Evolutionary conservation across 495 filamentous ascomycete species (phyloP), one percentile per base, ranked within the genome.

Genomic region (Aspergillus affinis): DNA sequence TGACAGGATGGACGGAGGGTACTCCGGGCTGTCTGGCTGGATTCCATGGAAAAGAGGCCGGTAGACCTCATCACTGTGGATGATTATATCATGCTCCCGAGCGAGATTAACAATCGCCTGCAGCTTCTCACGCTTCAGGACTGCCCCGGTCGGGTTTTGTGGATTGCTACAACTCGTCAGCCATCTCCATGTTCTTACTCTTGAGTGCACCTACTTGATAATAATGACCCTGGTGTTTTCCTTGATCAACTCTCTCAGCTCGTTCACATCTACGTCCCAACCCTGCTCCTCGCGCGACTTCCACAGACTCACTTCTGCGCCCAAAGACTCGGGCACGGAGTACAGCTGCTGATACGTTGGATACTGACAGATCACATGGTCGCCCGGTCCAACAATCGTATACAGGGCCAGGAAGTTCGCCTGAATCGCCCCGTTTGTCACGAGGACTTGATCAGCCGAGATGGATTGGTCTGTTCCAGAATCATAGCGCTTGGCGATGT

Each of bases 281-380:
- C 78, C 75, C 36, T 87, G 77, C 20, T 85, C 78, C n/a, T 78
- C 75, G 51, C 77, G 78, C 20, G 89, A 73, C 65, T 82, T 81
- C 91, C 90, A 95, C n/a, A 91, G 67, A 36, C 83, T 82, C 3
- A 95, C 89, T 58, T 90, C 82, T 1, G 91, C 90, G 0, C 90
- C 90, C 2, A 93, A 72, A 32, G 83, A 86, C 60, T 78, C 79
- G 0, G 91, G 88, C 5, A 92, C 82, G n/a, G 81, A 71, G 61
- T 91, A 93, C 0, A 93, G 79, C 63, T 93, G 90, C 65, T 92
- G 88, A 67, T 95, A 94, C 12, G 89, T 92, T 0, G 90, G 90
- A 67, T 89, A 86, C 54, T 93, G 87, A 62, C 88, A 92, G 44
- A 93, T 82, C 15, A 93, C 88, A 75, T 95, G 91, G 61, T 92